Percentiles rank a stretch among this genome's conserved stretches.
These are phyloP conservation scores for Rhodosporidiobolus sp. DNA, from an alignment of 768 basidiomycete species.

Conservation along the genomic window DNA sequence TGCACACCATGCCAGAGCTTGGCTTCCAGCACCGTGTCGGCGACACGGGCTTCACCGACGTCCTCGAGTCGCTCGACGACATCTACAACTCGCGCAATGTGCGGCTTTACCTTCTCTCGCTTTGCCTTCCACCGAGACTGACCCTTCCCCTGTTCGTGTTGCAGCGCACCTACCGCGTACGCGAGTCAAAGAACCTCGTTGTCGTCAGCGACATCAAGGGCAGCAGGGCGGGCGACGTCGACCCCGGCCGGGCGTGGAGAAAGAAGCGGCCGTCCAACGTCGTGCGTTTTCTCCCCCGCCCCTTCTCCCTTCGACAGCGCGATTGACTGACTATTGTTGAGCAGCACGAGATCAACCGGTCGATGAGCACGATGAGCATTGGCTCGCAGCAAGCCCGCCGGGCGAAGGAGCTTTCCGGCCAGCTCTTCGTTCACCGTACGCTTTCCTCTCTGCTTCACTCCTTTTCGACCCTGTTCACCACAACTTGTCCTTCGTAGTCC, in stretches of 20 bases:
- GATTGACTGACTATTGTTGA: neutral
- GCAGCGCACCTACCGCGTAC: conserved; percentile 72
- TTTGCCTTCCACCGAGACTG: neutral
- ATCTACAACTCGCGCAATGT: conserved; percentile 50
- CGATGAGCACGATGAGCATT: conserved; percentile 77
- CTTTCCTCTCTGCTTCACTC: conserved; percentile 5
- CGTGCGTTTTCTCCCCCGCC: conserved; percentile 55
- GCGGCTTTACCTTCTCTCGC: conserved; percentile 2
- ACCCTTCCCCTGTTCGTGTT: conserved; percentile 12
- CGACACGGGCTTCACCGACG: conserved; percentile 11
- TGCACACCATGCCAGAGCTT: conserved; percentile 32
- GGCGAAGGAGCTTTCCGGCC: conserved; percentile 76
- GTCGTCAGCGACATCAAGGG: conserved; percentile 74
- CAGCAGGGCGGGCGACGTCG: conserved; percentile 73
- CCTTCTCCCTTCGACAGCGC: neutral
- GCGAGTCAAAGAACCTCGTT: conserved; percentile 70
- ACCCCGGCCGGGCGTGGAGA: conserved; percentile 78
- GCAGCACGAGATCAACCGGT: conserved; percentile 20
- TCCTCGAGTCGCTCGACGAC: conserved; percentile 53
- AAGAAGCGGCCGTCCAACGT: conserved; percentile 89
- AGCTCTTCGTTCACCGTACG: conserved; percentile 88
- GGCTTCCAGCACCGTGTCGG: conserved; percentile 39
- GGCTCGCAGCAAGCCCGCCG: conserved; percentile 75
- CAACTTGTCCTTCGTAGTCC: conserved; percentile 55
- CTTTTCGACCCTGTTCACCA: conserved; percentile 27